Evolutionary conservation across 768 basidiomycete genomes (phyloP), one percentile per base, ranked within the genome.

Genomic region (Boletus tylopilopsis): DNA sequence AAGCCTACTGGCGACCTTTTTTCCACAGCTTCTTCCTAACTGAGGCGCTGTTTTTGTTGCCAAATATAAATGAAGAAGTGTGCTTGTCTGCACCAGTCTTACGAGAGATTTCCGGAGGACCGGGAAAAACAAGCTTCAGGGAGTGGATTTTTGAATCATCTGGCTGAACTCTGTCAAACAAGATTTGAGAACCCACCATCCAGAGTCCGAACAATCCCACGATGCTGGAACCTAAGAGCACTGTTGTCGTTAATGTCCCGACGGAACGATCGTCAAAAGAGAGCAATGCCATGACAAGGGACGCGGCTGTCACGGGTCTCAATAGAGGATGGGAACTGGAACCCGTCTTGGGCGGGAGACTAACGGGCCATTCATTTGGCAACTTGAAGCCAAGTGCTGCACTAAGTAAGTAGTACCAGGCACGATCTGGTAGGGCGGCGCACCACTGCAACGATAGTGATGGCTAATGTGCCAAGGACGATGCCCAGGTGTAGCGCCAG

Each of bases 61-160:
- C 80, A 62, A 92, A 92, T 19, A 90, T 70, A 66, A 91, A 90
- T 5, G 82, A 62, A 15, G 87, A 90, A 5, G 88, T 92, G 53
- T 79, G 80, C 60, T 90, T 90, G 69, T 90, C 87, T 18, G 87
- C 84, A 16, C 89, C 90, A 6, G 88, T 90, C 57, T 79, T 85
- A 62, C 78, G 80, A 27, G 87, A 89, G 40, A 78, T 64, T 33
- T 70, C 62, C 22, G 74, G 72, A 12, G 84, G 73, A 22, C 76
- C 75, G 34, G 79, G 76, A 60, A 90, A 88, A 42, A 82, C 60
- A 40, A 84, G 73, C 85, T 87, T 57, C 24, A 50, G 42, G 21
- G 32, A 47, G 45, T 33, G 50, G 18, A 49, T 50, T 43, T n/a
- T 42, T 22, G 35, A 45, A 52, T 65, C 49, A 53, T 36, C 41